Evolutionary conservation across 164 flowering plant genomes (phyloP), one percentile per base, ranked within the genome.

Genomic region (Magnolia kwangsiensis): DNA sequence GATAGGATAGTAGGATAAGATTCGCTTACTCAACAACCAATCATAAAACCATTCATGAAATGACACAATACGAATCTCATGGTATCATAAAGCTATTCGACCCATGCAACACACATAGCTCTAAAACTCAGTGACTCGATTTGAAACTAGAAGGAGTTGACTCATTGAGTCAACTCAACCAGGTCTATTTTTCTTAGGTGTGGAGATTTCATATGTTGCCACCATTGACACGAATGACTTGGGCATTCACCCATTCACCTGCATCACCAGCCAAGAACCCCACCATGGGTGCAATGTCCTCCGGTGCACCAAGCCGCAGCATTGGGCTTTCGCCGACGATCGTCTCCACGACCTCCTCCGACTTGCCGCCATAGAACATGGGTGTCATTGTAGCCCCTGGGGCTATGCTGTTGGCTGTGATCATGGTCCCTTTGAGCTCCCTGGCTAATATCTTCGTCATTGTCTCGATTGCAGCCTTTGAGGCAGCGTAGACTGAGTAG

Each of bases 381-480:
- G 87, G 90, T 7, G 91, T 90, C 23, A 86, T 86, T 1, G 83
- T 75, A 0, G 90, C 85, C 45, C 93, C 93, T 21, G 93, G 93
- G 50, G 91, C 89, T 31, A 88, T 86, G 16, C 85, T 78, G 63
- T 90, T 88, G n/a, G 80, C 92, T 5, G 92, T 87, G n/a, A 89
- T 86, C 69, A 87, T 81, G 16, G 84, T 84, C 58, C 92, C 92
- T 72, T 81, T 87, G 63, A 88, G 83, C 85, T 90, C 93, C 83
- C 86, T 90, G 16, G 93, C 91, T 49, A 86, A 50, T 0, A 87
- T 83, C 87, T 80, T 90, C 63, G 77, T 77, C 93, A 90, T 86
- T 23, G 90, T 74, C 85, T 90, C 91, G 61, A 88, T 87, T 11
- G 93, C 93, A 19, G 88, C 91, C 80, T 90, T 90, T 0, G 90